Conservation (phyloP, 192 early-diverging fungal species). For the Coemansia aciculifera region DNA sequence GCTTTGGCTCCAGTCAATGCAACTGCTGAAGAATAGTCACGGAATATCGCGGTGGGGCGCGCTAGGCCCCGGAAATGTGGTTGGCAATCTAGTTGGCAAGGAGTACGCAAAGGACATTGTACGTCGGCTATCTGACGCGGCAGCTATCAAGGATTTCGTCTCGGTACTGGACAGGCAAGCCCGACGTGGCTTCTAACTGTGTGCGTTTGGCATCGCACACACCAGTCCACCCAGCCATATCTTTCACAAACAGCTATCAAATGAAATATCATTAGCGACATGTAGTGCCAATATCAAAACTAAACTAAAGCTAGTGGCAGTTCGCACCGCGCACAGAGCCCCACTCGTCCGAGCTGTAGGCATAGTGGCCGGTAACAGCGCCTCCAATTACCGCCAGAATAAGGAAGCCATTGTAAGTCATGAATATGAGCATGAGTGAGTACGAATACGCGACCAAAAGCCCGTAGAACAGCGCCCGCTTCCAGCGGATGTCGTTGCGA, state of each 20-base stretch:
- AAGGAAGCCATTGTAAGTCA: conserved; percentile 81
- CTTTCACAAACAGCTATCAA: neutral
- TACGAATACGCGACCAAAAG: conserved; percentile 68
- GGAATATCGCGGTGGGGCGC: conserved; percentile 83
- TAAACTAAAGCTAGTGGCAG: conserved; percentile 37
- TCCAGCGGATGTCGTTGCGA: conserved; percentile 55
- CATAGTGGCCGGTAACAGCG: conserved; percentile 65
- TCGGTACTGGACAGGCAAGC: conserved; percentile 39
- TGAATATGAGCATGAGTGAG: conserved; percentile 79
- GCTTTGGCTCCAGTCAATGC: conserved; percentile 85
- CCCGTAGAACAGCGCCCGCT: conserved; percentile 66
- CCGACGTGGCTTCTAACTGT: conserved; percentile 35
- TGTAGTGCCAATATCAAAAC: neutral
- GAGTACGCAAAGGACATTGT: conserved; percentile 79
- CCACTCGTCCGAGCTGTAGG: conserved; percentile 49
- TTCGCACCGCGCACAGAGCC: conserved; percentile 49
- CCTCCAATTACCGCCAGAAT: conserved; percentile 68
- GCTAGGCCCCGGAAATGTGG: conserved; percentile 81
- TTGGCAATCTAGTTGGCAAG: conserved; percentile 86
- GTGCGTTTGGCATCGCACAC: neutral
- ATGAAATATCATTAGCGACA: neutral
- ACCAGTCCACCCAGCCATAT: neutral
- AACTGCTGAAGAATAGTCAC: conserved; percentile 70
- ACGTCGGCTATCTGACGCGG: conserved; percentile 50
- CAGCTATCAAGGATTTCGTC: conserved; percentile 41